A percentile compares a stretch with the other conserved stretches of the same genome.
Evolutionary conservation across 2,329 filamentous ascomycete species (phyloP).

Genomic region (Botrytis cinerea): DNA sequence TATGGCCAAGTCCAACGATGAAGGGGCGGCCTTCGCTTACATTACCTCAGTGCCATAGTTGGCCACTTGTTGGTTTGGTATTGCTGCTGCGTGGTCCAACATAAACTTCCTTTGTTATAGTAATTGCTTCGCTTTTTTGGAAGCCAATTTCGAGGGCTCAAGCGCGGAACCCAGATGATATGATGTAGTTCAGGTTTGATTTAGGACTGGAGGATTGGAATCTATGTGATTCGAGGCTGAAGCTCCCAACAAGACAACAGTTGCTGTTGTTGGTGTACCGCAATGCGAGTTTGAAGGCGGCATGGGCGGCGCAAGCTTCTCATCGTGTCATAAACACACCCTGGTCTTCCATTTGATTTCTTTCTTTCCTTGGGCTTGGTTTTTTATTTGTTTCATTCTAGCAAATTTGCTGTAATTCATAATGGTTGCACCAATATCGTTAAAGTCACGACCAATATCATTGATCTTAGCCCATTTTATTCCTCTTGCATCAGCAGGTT

Average conservation of each 20-base stretch:
- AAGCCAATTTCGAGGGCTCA: constrained; percentile 4
- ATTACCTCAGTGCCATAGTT: background rate
- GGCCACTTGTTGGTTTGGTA: background rate
- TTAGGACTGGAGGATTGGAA: background rate
- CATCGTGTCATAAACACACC: background rate
- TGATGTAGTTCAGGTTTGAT: background rate
- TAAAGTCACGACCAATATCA: background rate
- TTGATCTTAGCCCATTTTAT: background rate
- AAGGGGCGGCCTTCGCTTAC: background rate
- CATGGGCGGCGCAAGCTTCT: background rate
- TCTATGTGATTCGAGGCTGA: background rate
- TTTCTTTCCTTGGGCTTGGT: background rate
- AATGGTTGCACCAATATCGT: background rate
- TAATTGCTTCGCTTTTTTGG: background rate
- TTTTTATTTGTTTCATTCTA: background rate
- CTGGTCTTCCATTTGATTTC: background rate
- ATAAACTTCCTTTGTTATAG: background rate
- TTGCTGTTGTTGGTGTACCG: background rate
- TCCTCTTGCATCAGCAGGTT: background rate
- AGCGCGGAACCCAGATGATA: background rate
- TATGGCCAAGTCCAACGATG: background rate
- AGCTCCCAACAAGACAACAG: background rate
- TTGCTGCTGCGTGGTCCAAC: background rate
- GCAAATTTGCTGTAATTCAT: background rate
- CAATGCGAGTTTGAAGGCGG: background rate